Evolutionary conservation across 257 asterid genomes (phyloP).

Genomic region (Fraxinus cuspidata): DNA sequence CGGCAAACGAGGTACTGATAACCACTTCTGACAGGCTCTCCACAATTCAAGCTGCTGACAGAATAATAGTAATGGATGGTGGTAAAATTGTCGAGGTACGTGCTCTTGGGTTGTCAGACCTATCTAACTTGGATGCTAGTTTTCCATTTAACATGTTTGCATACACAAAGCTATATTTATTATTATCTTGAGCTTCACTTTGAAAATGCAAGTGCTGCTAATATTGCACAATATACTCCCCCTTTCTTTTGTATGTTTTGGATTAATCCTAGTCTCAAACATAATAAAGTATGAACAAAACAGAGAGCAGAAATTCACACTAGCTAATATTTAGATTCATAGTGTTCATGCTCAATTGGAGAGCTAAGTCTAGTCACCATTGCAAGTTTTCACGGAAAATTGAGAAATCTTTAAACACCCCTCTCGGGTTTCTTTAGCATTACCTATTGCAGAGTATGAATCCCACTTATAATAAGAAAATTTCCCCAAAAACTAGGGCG

Average conservation of each 20-base stretch:
- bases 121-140: not conserved
- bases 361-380: not conserved
- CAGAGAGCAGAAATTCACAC: not conserved
- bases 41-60: constrained; percentile 83
- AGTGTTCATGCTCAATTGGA: not conserved
- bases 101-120: constrained; percentile 6
- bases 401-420: not conserved
- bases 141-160: not conserved
- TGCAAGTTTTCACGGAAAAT: not conserved
- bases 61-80: constrained; percentile 79
- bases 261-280: too few species aligned
- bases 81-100: constrained; percentile 87
- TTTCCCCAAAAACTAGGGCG: not conserved
- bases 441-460: not conserved
- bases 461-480: not conserved
- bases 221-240: not conserved
- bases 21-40: constrained; percentile 66
- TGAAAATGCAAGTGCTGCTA: not conserved
- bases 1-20: constrained; percentile 18
- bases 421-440: not conserved
- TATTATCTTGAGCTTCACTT: not conserved
- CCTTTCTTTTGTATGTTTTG: not conserved
- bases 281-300: not conserved
- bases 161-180: not conserved
- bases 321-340: not conserved